A percentile compares a stretch with the other conserved stretches of the same genome.
These are phyloP conservation scores for Schizophyllum amplum DNA, from an alignment of 1,284 basidiomycete genomes.

Conservation along the genomic window DNA sequence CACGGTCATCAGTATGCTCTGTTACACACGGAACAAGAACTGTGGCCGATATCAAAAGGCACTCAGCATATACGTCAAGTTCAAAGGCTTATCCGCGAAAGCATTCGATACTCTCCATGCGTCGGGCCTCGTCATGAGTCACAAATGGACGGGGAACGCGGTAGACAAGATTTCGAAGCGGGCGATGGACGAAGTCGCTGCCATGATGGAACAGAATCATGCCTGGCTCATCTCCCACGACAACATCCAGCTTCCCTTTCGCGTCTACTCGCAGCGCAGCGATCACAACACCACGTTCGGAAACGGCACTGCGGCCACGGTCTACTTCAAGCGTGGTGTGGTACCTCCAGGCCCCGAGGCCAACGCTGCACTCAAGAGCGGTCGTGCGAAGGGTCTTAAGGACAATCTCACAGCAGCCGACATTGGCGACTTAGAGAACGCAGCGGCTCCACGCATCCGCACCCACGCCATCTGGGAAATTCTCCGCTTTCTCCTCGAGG, in stretches of 20 bases:
- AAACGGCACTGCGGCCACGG: conserved; percentile 26
- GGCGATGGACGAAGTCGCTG: conserved; percentile 16
- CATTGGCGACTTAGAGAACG: conserved; percentile 14
- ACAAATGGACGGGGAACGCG: conserved; percentile 25
- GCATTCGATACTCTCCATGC: conserved; percentile 25
- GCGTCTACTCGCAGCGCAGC: conserved; percentile 26
- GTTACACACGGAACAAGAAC: conserved; percentile 22
- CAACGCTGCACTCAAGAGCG: conserved; percentile 14
- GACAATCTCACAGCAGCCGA: conserved; percentile 17
- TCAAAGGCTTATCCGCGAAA: conserved; percentile 23
- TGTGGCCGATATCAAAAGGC: conserved; percentile 21
- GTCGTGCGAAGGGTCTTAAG: conserved; percentile 15
- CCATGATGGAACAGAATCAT: conserved; percentile 12
- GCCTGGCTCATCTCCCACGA: conserved; percentile 26
- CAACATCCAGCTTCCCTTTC: conserved; percentile 28
- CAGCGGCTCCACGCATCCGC: conserved; percentile 12
- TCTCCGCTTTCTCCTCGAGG: conserved; percentile 17
- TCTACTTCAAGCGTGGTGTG: conserved; percentile 21
- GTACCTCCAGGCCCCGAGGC: conserved; percentile 9
- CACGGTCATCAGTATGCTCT: conserved; percentile 18
- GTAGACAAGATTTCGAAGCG: conserved; percentile 17
- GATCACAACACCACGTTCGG: conserved; percentile 27
- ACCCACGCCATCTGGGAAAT: conserved; percentile 14
- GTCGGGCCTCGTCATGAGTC: conserved; percentile 26
- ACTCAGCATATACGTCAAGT: conserved; percentile 26